Evolutionary conservation across 73 alveolate species (phyloP).

Genomic region (Paramecium caudatum): DNA sequence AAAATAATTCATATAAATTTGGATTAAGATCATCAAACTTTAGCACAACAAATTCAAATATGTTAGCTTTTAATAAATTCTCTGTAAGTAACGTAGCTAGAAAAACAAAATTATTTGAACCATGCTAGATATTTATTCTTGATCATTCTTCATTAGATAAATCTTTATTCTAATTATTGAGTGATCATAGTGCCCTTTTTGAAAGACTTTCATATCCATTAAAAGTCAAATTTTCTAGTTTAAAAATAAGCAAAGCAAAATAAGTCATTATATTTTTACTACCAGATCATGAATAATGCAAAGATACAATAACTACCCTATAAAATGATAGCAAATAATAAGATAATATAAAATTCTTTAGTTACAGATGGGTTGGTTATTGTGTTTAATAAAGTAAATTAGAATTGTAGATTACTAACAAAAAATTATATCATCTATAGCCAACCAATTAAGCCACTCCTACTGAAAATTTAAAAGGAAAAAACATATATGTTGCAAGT

Average conservation of each 20-base stretch:
- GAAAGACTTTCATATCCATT: conserved; percentile 7
- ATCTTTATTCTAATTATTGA: neutral
- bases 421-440: conserved; percentile 28
- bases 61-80: conserved; percentile 34
- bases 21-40: conserved; percentile 30
- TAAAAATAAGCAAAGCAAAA: neutral
- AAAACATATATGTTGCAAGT: neutral
- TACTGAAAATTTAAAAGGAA: neutral
- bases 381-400: conserved; percentile 29
- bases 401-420: neutral
- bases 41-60: neutral
- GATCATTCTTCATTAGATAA: conserved; percentile 35
- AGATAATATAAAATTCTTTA: neutral
- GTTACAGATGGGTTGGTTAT: conserved; percentile 62
- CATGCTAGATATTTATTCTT: conserved; percentile 26
- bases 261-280: conserved; percentile 14
- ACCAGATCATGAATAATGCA: conserved; percentile 54
- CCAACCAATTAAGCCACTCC: conserved; percentile 45
- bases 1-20: neutral
- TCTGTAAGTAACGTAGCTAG: neutral
- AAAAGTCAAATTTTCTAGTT: conserved; percentile 29
- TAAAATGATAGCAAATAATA: neutral
- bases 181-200: conserved; percentile 3
- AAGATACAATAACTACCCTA: neutral
- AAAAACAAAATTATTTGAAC: conserved; percentile 13